A percentile compares a stretch with the other conserved stretches of the same genome.
Evolutionary conservation across 2,329 filamentous ascomycete genomes (phyloP).

Genomic region (Microcyclosporella mali): DNA sequence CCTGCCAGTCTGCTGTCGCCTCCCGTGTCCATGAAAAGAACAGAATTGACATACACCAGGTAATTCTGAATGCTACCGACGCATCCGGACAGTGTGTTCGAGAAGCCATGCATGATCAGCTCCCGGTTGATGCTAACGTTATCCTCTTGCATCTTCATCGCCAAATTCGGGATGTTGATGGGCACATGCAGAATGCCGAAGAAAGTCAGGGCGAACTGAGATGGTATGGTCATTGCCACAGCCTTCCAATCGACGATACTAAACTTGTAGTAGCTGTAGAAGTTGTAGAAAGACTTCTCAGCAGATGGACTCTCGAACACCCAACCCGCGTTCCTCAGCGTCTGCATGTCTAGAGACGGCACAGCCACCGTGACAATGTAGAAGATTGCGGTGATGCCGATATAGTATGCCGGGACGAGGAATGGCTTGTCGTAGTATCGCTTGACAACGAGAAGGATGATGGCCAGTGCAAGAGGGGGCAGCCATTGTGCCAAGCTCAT

Average conservation of each 20-base stretch:
- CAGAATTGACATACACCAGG: constrained; percentile 92
- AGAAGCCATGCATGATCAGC: constrained; percentile 84
- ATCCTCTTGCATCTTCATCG: constrained; percentile 84
- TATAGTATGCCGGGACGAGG: constrained; percentile 80
- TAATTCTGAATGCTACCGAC: constrained; percentile 92
- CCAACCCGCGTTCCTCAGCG: constrained; percentile 72
- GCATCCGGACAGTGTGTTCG: constrained; percentile 82
- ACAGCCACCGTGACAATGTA: constrained; percentile 69
- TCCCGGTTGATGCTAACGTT: constrained; percentile 87
- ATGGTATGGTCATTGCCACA: constrained; percentile 75
- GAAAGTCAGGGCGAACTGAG: constrained; percentile 95
- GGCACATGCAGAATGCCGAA: constrained; percentile 96
- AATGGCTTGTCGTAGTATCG: constrained; percentile 73
- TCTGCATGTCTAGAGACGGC: constrained; percentile 59
- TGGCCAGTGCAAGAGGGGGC: constrained; percentile 68
- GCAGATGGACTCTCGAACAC: constrained; percentile 81
- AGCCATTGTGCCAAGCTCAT: constrained; percentile 79
- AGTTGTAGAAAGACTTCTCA: constrained; percentile 92
- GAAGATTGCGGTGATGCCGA: constrained; percentile 68
- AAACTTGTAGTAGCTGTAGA: constrained; percentile 80
- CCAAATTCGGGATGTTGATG: constrained; percentile 93
- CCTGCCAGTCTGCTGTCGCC: constrained; percentile 83
- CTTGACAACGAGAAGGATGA: constrained; percentile 70
- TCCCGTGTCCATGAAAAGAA: constrained; percentile 92
- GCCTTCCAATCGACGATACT: constrained; percentile 68